Percentiles rank a stretch among this genome's conserved stretches.
Evolutionary conservation across 306 rosid species (phyloP).

Genomic region (Gillenia trifoliata): DNA sequence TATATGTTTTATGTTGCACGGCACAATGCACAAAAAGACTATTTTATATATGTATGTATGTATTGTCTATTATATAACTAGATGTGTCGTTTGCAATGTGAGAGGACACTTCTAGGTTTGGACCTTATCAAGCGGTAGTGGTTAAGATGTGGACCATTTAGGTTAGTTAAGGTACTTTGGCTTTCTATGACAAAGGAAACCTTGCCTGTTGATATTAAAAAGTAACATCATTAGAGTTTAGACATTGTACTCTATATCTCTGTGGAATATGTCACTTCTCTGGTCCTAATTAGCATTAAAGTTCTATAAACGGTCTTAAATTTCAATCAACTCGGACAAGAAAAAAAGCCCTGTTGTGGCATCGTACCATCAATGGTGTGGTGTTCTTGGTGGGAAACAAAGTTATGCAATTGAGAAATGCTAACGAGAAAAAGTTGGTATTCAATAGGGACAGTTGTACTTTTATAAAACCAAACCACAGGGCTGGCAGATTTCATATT

Average conservation of each 20-base stretch:
- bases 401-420: background rate
- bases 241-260: background rate
- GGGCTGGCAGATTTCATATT: too few species aligned
- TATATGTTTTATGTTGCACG: too few species aligned
- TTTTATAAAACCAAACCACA: too few species aligned
- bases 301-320: background rate
- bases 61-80: too few species aligned
- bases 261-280: background rate
- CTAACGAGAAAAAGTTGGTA: background rate
- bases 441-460: background rate
- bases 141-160: background rate
- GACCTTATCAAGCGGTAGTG: background rate
- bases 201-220: background rate
- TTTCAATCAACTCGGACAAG: conserved; percentile 6
- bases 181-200: background rate
- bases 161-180: background rate
- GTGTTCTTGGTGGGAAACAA: conserved; percentile 1
- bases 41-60: too few species aligned
- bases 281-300: conserved; percentile 1
- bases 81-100: background rate
- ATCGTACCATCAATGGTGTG: background rate
- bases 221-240: background rate
- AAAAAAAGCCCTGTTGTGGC: background rate
- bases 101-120: too few species aligned
- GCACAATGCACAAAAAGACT: too few species aligned